These are phyloP conservation scores for Ascocoryne sarcoides DNA, from an alignment of 2,329 filamentous ascomycete species.

Conservation along the genomic window DNA sequence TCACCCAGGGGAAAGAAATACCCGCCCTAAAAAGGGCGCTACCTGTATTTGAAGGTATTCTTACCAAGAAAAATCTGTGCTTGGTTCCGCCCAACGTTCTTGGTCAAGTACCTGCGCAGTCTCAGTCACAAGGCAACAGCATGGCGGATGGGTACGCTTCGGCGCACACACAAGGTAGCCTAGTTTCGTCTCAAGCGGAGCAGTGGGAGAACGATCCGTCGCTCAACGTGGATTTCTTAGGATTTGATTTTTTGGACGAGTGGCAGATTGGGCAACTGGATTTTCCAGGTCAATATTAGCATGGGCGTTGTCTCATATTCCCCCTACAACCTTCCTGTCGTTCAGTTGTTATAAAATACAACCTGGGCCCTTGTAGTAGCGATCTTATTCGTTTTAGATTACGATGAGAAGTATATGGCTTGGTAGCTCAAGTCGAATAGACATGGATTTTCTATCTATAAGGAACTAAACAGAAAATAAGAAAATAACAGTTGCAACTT, in stretches of 20 bases:
- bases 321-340: slow-evolving; percentile 3
- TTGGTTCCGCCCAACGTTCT: slow-evolving; percentile 5
- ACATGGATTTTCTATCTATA: slow-evolving; percentile 3
- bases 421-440: slow-evolving; percentile 2
- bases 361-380: background rate
- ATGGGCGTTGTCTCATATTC: slow-evolving; percentile 1
- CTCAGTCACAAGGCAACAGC: slow-evolving; percentile 5
- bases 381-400: slow-evolving; percentile 2
- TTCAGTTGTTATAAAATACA: slow-evolving; percentile 1
- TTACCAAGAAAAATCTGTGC: slow-evolving; percentile 7
- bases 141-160: slow-evolving; percentile 6
- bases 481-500: background rate
- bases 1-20: slow-evolving; percentile 6
- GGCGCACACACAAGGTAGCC: slow-evolving; percentile 3
- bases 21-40: slow-evolving; percentile 6
- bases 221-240: slow-evolving; percentile 5
- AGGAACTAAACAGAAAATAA: slow-evolving; percentile 1
- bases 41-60: slow-evolving; percentile 5
- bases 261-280: slow-evolving; percentile 6
- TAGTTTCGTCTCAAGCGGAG: slow-evolving; percentile 5
- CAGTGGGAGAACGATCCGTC: slow-evolving; percentile 4
- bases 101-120: slow-evolving; percentile 6
- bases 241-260: slow-evolving; percentile 7
- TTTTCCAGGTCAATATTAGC: slow-evolving; percentile 4
- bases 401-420: slow-evolving; percentile 1